Evolutionary conservation across 345 rosid genomes (phyloP).

Genomic region (Kandelia obovata): DNA sequence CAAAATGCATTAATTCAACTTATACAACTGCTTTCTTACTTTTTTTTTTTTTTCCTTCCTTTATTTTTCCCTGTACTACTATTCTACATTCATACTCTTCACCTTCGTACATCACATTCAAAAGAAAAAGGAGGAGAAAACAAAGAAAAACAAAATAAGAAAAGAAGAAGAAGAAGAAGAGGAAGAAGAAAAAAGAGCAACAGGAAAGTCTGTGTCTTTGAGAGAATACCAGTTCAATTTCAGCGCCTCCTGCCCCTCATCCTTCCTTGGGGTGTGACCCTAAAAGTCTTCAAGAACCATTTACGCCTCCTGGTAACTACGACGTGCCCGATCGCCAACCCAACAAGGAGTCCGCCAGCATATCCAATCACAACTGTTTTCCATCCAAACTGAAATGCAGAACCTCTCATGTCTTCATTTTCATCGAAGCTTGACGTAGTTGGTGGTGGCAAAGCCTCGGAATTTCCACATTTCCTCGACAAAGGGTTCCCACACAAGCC

Average conservation of each 20-base stretch:
- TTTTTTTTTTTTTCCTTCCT: neutral
- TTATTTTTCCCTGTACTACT: no score
- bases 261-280: neutral
- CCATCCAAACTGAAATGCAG: neutral
- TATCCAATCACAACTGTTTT: conserved; percentile 3
- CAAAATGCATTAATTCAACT: no score
- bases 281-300: neutral
- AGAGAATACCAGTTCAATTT: neutral
- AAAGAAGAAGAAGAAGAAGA: no score
- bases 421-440: neutral
- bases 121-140: no score
- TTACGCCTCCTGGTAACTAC: neutral
- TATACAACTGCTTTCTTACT: no score
- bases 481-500: neutral
- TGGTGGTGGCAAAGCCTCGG: neutral
- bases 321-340: neutral
- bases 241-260: neutral
- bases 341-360: neutral
- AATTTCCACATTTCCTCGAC: neutral
- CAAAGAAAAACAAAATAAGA: no score
- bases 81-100: no score
- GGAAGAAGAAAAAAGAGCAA: neutral
- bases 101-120: no score
- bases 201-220: neutral
- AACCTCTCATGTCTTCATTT: no score